Evolutionary conservation across 306 rosid genomes (phyloP).

Genomic region (Ochetophila trinervis): DNA sequence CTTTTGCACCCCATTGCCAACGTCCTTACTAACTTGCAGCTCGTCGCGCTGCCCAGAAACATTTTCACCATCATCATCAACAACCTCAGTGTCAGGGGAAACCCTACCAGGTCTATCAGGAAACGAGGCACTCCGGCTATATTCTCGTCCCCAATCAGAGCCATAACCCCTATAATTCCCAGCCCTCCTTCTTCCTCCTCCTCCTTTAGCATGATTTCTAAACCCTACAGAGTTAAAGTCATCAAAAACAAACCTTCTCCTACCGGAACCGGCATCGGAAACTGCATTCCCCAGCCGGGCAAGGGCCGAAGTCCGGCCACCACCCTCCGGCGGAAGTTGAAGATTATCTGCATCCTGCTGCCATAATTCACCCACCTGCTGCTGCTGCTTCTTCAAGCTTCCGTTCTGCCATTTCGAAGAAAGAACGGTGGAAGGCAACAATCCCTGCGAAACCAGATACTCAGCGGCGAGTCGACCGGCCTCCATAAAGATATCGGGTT

Average conservation of each 20-base stretch:
- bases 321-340: constrained; percentile 34
- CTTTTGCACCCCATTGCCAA: neutral
- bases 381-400: constrained; percentile 41
- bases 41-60: constrained; percentile 28
- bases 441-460: constrained; percentile 81
- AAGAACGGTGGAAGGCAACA: constrained; percentile 57
- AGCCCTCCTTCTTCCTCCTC: constrained; percentile 44
- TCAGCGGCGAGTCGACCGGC: constrained; percentile 94
- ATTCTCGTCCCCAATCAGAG: constrained; percentile 67
- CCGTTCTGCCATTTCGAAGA: constrained; percentile 44
- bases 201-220: constrained; percentile 28
- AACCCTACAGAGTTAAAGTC: constrained; percentile 38
- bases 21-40: neutral
- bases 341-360: constrained; percentile 31
- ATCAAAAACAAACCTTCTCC: constrained; percentile 56
- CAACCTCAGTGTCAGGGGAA: constrained; percentile 40
- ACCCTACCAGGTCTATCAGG: constrained; percentile 46
- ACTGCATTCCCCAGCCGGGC: constrained; percentile 53
- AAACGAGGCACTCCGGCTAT: constrained; percentile 59
- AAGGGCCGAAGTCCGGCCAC: constrained; percentile 52
- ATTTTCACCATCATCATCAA: constrained; percentile 32
- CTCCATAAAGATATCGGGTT: constrained; percentile 65
- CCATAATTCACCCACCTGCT: constrained; percentile 24
- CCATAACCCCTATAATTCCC: constrained; percentile 38
- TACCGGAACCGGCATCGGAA: constrained; percentile 35